Base-by-base conservation (phyloP, 306 rosid species). In the Biancaea sappan region DNA sequence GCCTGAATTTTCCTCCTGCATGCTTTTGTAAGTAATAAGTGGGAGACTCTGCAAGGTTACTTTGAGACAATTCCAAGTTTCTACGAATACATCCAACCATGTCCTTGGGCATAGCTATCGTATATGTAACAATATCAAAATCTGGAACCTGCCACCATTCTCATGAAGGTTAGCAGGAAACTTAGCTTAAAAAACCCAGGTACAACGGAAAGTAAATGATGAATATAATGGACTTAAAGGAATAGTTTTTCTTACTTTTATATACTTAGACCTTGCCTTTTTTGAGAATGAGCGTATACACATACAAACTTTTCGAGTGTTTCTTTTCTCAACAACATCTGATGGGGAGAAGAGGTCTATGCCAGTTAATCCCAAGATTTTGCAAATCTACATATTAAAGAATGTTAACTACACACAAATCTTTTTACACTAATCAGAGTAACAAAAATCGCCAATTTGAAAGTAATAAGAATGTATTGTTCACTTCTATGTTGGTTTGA, bases 321-420 rank as follows among this genome's bases (percentile, higher is more conserved):
- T 81, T 71, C 62, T 77, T 83, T 79, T 80, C 84, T 86, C 90
- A 32, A 86, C 90, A 67, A 83, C 90, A 78, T 86, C 90, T 48
- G 90, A 86, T 32, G 90, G 87, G 71, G 85, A 70, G 84, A 86
- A 80, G 44, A 86, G 85, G 53, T 86, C 90, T 67, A 86, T 72
- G 43, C 90, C 90, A 26, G 80, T 71, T 84, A 86, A 71, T 62
- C 84, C 90, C 76, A 86, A 54, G 73, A 86, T 80, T 67, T 86
- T 83, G 70, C 90, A 86, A 25, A 86, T 83, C 90, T 86, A 54
- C 72, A 67, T 46, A 66, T 31, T 37, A 66, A 25, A 57, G 78
- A 57, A 43, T 31, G 50, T 56, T 25, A 21, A 44, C 68, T 32
- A 31, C 73, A 40, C 32, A 40, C 41, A 77, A 71, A 40, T 41